Evolutionary conservation across 352 stramenopile genomes (phyloP).

Genomic region (Globisporangium spinosum): DNA sequence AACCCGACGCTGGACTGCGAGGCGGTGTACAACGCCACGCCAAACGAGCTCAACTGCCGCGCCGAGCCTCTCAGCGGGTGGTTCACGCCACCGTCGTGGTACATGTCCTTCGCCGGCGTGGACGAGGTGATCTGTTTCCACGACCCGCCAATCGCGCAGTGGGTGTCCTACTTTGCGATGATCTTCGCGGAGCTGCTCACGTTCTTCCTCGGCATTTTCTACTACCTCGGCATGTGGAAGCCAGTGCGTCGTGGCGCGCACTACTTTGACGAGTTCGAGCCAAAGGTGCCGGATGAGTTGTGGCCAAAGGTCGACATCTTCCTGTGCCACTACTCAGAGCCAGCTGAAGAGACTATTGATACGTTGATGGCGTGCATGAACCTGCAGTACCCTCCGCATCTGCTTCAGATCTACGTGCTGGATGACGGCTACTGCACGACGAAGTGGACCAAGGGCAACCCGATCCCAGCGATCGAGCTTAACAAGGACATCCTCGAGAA

Average conservation of each 20-base stretch:
- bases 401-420: conserved; percentile 83
- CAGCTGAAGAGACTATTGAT: conserved; percentile 81
- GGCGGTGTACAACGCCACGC: conserved; percentile 56
- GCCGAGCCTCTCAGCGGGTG: conserved; percentile 56
- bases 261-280: conserved; percentile 88
- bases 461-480: conserved; percentile 60
- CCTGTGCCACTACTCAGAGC: conserved; percentile 80
- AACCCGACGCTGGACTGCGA: conserved; percentile 46
- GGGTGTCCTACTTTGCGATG: conserved; percentile 78
- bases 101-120: conserved; percentile 64
- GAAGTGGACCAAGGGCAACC: conserved; percentile 81
- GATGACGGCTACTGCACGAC: conserved; percentile 83
- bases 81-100: conserved; percentile 72
- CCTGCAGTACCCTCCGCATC: conserved; percentile 83
- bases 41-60: conserved; percentile 52
- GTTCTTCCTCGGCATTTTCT: conserved; percentile 66
- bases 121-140: conserved; percentile 80
- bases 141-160: conserved; percentile 67
- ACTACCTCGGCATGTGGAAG: conserved; percentile 90
- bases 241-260: conserved; percentile 80
- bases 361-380: conserved; percentile 86
- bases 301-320: conserved; percentile 86
- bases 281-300: conserved; percentile 71
- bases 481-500: conserved; percentile 76
- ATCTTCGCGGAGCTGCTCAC: conserved; percentile 61